Base-by-base conservation (phyloP, 1,284 basidiomycete species). In the Apiotrichum sp. region DNA sequence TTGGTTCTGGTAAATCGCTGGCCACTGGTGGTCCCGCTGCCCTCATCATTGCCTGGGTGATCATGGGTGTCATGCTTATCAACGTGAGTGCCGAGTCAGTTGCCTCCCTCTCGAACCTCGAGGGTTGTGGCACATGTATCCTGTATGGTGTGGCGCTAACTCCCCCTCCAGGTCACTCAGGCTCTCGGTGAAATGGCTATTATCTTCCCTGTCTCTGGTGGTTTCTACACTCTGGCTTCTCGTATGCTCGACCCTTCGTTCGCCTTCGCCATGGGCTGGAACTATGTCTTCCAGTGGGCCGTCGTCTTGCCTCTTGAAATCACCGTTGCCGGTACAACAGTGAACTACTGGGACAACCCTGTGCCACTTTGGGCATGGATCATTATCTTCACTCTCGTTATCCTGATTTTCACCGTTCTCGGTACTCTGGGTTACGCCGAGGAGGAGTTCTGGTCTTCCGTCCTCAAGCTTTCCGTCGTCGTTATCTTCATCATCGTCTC, bases 1-100 rank as follows among this genome's bases (percentile, higher is more conserved):
- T 81, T 53, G 79, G 79, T 57, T 76, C 76, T 7, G 80, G 79
- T 32, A 60, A 63, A 32, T 77, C 79, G 10, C 73, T 81, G 9
- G 57, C 63, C 7, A 70, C 56, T 3, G 80, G 79, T 52, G 81
- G 81, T 34, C 80, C 80, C 2, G 75, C 73, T 16, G 78, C 75
- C 70, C 64, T 76, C 61, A 57, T 81, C 16, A 62, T 75, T 29
- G 73, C 71, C 6, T 75, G 72, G 73, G 63, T 70, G 36, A 65
- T 72, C 59, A 70, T 68, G 59, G 67, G 66, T 52, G 43, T 56
- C 22, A 60, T 60, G 58, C 39, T 60, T 35, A 54, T 60, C 52
- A 57, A 52, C 42, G 58, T 59, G 47, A 41, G 54, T 47, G 5
- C 1, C 45, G 36, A 31, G 2, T 40, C n/a, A 29, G 10, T 36